A percentile compares a stretch with the other conserved stretches of the same genome.
Evolutionary conservation across 441 rosid genomes (phyloP).

Genomic region (Sinapis alba): DNA sequence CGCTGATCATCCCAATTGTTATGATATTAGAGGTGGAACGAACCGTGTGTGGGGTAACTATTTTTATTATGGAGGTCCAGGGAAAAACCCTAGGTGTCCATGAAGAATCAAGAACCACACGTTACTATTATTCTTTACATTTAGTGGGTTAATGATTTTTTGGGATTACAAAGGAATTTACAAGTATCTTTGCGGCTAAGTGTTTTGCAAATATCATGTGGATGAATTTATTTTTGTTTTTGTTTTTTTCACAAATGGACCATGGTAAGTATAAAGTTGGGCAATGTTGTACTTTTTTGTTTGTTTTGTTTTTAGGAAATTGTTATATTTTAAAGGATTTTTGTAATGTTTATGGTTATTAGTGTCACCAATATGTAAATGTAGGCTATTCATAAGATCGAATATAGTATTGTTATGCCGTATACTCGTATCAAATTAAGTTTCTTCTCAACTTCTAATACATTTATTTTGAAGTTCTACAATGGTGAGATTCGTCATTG

Average conservation of each 20-base stretch:
- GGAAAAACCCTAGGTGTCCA: slow-evolving; percentile 62
- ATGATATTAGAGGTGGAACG: slow-evolving; percentile 82
- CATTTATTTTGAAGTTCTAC: not conserved
- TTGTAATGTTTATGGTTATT: slow-evolving; percentile 16
- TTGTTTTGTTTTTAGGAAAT: not conserved
- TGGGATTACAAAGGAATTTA: slow-evolving; percentile 20
- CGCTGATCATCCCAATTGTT: slow-evolving; percentile 93
- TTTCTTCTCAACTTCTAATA: not conserved
- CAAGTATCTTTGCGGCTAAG: slow-evolving; percentile 11
- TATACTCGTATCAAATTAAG: not conserved
- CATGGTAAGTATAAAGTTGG: slow-evolving; percentile 11
- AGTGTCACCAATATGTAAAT: slow-evolving; percentile 16
- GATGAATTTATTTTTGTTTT: not conserved
- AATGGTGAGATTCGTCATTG: slow-evolving; percentile 13
- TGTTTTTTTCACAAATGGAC: not conserved
- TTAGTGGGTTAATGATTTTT: slow-evolving; percentile 15
- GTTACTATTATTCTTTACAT: slow-evolving; percentile 16
- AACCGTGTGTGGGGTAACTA: slow-evolving; percentile 94
- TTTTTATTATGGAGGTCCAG: slow-evolving; percentile 98
- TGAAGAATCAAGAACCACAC: slow-evolving; percentile 16
- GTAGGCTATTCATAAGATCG: not conserved
- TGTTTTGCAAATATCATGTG: slow-evolving; percentile 18
- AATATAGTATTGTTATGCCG: slow-evolving; percentile 6
- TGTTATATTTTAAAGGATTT: not conserved
- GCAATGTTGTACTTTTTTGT: slow-evolving; percentile 7